Evolutionary conservation across 441 rosid genomes (phyloP), one percentile per base, ranked within the genome.

Genomic region (Corymbia calophylla): DNA sequence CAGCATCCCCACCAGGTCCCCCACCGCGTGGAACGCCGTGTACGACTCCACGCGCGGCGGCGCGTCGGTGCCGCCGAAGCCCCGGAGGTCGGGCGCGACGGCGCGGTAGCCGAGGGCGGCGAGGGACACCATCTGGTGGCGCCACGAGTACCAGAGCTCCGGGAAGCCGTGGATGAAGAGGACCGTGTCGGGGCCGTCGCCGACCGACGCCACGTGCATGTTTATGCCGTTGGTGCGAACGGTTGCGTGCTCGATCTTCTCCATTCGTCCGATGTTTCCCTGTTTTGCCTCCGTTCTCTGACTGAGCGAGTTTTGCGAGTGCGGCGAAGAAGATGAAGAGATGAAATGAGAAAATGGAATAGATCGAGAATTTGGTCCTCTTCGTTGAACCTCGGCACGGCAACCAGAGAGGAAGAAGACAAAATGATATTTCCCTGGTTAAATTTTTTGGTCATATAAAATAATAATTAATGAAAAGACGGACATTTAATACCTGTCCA

Each of bases 151-250:
- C 97, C 96, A 95, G 88, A 95, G 96, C 89, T 94, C 95, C 10
- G 96, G 96, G 82, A 95, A 95, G 31, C 97, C 95, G 88, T 95
- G 96, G 93, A 95, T 91, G 92, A 95, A 95, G 86, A 95, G 95
- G 89, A 95, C 88, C 4, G 82, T 39, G 9, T 87, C 92, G 12
- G 95, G 95, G 54, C 96, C 96, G 35, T 93, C 87, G 49, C 97
- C 96, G 13, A 94, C 87, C 16, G 95, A 92, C 7, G 96, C 95
- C 2, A 94, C 93, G 62, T 94, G 96, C 89, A 94, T 91, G 91
- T 95, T 93, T 16, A 95, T 95, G 51, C 96, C 95, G 73, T 95
- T 95, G 11, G 96, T 94, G 70, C 90, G 86, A 4, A 95, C 88
- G 84, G 90, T 93, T 18, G 92, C 77, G 91, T 95, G 97, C 93